A percentile compares a stretch with the other conserved stretches of the same genome.
Conservation (phyloP, 2,329 filamentous ascomycete species). For the Aspergillus aculeatus region DNA sequence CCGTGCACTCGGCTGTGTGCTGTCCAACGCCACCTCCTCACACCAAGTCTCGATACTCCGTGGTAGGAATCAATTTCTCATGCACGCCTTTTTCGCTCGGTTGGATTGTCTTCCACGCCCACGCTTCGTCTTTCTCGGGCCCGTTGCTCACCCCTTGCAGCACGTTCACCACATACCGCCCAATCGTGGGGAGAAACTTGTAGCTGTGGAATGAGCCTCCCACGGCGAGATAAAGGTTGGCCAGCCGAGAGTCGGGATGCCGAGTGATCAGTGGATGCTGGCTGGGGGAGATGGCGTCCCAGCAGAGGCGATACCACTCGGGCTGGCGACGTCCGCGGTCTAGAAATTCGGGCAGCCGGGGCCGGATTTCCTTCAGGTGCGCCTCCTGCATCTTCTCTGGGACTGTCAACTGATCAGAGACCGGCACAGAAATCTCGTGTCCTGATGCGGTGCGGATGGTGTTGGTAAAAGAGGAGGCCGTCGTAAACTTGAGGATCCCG, state of each 20-base stretch:
- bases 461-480: slow-evolving; percentile 59
- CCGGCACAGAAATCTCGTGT: slow-evolving; percentile 54
- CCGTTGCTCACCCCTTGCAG: slow-evolving; percentile 44
- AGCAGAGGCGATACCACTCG: slow-evolving; percentile 51
- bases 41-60: slow-evolving; percentile 24
- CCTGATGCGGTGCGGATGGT: slow-evolving; percentile 49
- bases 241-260: slow-evolving; percentile 50
- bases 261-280: slow-evolving; percentile 61
- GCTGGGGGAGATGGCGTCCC: slow-evolving; percentile 61
- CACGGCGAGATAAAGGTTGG: slow-evolving; percentile 59
- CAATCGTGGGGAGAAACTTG: slow-evolving; percentile 65
- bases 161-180: slow-evolving; percentile 52
- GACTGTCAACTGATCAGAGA: slow-evolving; percentile 45
- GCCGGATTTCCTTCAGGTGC: slow-evolving; percentile 26
- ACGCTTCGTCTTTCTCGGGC: slow-evolving; percentile 34
- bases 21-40: background rate
- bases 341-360: slow-evolving; percentile 31
- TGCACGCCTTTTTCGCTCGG: slow-evolving; percentile 27
- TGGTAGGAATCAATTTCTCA: slow-evolving; percentile 26
- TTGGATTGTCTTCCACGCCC: slow-evolving; percentile 22
- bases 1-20: background rate
- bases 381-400: slow-evolving; percentile 46
- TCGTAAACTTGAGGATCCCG: slow-evolving; percentile 61
- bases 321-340: slow-evolving; percentile 29
- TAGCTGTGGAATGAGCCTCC: slow-evolving; percentile 65